A percentile compares a stretch with the other conserved stretches of the same genome.
phyloP scores from a whole-genome alignment of 805 yeast species.

The Metschnikowia bowlesiae region DNA sequence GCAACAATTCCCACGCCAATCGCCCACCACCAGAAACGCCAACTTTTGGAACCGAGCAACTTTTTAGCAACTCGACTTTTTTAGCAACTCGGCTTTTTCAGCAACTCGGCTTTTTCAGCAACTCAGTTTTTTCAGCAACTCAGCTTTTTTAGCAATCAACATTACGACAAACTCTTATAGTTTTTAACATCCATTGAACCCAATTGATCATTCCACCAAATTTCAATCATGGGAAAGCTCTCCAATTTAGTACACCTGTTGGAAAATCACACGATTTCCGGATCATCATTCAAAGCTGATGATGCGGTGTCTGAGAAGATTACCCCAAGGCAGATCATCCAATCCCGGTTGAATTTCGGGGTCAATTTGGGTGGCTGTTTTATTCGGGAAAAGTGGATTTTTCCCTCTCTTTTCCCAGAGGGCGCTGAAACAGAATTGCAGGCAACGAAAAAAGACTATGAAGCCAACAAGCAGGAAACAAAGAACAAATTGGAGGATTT shows the following conservation, averaged over 20 bases:
- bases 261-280: constrained; percentile 21
- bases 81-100: no score
- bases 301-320: constrained; percentile 37
- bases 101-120: no score
- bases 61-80: no score
- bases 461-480: constrained; percentile 50
- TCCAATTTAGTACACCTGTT: constrained; percentile 18
- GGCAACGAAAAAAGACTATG: constrained; percentile 52
- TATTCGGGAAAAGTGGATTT: constrained; percentile 78
- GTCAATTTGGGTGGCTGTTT: constrained; percentile 83
- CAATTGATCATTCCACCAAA: background rate
- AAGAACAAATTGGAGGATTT: constrained; percentile 52
- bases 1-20: background rate
- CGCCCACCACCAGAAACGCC: background rate
- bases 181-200: background rate
- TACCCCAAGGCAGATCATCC: constrained; percentile 47
- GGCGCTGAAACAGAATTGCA: constrained; percentile 67
- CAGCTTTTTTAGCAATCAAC: no score
- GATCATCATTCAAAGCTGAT: constrained; percentile 20
- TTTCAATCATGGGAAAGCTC: background rate
- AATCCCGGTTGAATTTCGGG: constrained; percentile 65
- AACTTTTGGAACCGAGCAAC: background rate
- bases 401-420: constrained; percentile 54
- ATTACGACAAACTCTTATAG: no score
- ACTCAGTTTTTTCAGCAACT: no score